A percentile compares a stretch with the other conserved stretches of the same genome.
These are phyloP conservation scores for Trichoderma afroharzianum DNA, from an alignment of 2,329 filamentous ascomycete species.

Conservation along the genomic window DNA sequence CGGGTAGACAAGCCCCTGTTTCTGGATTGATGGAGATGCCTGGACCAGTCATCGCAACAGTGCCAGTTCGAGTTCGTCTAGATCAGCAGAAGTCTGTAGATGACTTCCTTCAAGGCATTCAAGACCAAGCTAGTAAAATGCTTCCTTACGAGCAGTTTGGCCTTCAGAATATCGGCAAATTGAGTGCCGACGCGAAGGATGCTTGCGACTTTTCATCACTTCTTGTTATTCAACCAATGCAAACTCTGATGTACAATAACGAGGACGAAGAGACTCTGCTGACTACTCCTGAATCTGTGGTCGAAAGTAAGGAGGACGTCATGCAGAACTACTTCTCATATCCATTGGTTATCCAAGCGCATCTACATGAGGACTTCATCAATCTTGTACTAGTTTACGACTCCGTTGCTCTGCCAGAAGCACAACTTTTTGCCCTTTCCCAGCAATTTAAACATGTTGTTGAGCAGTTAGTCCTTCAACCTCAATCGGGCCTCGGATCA, in stretches of 20 bases:
- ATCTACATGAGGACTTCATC: neutral
- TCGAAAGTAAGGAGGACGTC: neutral
- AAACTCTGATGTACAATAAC: neutral
- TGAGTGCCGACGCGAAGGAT: constrained; percentile 17
- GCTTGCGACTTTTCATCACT: constrained; percentile 23
- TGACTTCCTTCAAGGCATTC: constrained; percentile 16
- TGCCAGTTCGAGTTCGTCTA: constrained; percentile 16
- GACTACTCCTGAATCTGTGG: neutral
- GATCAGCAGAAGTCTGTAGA: constrained; percentile 4
- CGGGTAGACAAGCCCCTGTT: constrained; percentile 23
- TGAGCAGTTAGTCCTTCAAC: neutral
- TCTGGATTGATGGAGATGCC: constrained; percentile 20
- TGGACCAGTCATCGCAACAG: constrained; percentile 19
- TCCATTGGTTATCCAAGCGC: constrained; percentile 11
- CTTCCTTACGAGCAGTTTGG: constrained; percentile 23
- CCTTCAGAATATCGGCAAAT: constrained; percentile 23
- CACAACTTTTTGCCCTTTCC: constrained; percentile 4
- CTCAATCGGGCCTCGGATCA: neutral
- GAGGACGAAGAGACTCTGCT: neutral
- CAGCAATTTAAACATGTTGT: constrained; percentile 14
- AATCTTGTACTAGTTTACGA: constrained; percentile 12
- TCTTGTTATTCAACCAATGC: constrained; percentile 20
- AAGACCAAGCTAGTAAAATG: constrained; percentile 19
- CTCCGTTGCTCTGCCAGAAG: neutral
- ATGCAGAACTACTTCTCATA: constrained; percentile 16